phyloP scores from a whole-genome alignment of 1,139 yeast species.

The Hemisphaericaspora xylofermentans region DNA sequence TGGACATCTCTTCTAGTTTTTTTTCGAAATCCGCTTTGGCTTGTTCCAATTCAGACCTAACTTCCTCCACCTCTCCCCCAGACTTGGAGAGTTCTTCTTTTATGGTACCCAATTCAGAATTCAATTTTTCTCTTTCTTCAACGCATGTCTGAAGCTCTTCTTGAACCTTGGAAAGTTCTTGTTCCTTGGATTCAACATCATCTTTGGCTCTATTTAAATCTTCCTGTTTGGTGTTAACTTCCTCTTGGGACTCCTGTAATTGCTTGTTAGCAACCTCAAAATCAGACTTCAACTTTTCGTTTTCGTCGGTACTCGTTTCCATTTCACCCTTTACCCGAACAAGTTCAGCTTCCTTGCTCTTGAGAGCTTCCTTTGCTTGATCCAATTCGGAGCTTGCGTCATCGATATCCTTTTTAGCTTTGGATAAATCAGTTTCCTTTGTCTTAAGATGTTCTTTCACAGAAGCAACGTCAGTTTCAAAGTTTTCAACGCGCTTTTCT shows the following conservation, averaged over 20 bases:
- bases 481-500: background rate
- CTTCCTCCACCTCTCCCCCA: background rate
- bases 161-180: background rate
- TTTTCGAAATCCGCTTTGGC: background rate
- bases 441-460: background rate
- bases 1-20: background rate
- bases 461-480: background rate
- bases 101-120: background rate
- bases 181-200: background rate
- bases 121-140: background rate
- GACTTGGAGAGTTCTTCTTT: conserved; percentile 1
- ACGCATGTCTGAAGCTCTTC: background rate
- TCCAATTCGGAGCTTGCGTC: background rate
- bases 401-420: background rate
- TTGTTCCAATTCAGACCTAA: background rate
- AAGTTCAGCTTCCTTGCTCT: background rate
- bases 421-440: background rate
- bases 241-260: background rate
- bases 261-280: background rate
- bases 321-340: background rate
- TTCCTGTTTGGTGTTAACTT: background rate
- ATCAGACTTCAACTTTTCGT: background rate
- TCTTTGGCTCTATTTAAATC: background rate
- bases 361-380: conserved; percentile 1
- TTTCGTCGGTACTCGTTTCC: background rate